Base-by-base conservation (phyloP, 805 yeast species). In the Schizosaccharomyces lindneri region DNA sequence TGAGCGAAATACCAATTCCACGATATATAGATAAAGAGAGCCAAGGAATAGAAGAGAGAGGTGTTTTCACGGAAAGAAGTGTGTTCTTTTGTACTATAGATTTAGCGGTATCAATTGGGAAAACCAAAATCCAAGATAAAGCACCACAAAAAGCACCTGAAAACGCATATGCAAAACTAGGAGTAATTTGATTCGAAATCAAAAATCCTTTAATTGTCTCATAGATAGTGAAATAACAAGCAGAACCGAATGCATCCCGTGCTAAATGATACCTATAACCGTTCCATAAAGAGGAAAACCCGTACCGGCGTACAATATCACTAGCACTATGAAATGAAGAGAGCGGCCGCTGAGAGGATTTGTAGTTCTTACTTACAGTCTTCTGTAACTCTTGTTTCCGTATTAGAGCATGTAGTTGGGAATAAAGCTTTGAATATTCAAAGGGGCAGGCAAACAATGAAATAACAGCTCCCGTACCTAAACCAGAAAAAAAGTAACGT, bases 141-240 rank as follows among this genome's bases (percentile, higher is more conserved):
- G 83, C 78, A 2, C 95, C 95, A 3, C 93, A 80, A 29, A 81
- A 64, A 0, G 87, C 95, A n/a, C 94, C 95, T 0, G 90, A 84
- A 1, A 82, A 43, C 2, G 83, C 81, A 27, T 82, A 75, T 7
- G 81, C 73, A 5, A 76, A 39, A 1, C 82, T 73, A 59, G 70
- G 68, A 3, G 72, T 68, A 17, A 64, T 65, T 13, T 66, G 66
- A 29, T 41, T 71, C 68, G 51, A 72, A 62, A 24, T 69, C 51
- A 64, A 66, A 62, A 24, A 65, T 65, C 29, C 70, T 69, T 87
- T 87, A 63, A 81, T 74, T 1, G 87, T 78, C 69, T 87, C 95
- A 71, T 87, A 87, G 1, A 81, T 76, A 17, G 85, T 78, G 68
- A 82, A 87, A 70, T 85, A 87, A 15, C 84, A 71, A 0, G 84